Evolutionary conservation across 1,284 basidiomycete species (phyloP).

Genomic region (Waitea zeae): DNA sequence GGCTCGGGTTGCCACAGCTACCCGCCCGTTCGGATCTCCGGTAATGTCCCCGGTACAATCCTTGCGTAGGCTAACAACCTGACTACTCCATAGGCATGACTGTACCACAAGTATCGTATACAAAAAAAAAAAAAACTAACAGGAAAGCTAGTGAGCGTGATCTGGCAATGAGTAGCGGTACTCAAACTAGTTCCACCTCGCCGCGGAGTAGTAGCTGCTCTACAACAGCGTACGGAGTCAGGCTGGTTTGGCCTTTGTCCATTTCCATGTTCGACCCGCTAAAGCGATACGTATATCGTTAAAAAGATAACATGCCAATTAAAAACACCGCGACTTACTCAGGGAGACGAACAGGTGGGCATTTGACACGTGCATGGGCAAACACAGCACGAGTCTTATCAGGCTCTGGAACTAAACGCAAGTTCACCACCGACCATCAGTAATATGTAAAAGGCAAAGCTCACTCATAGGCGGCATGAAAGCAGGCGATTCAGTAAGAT

Average conservation of each 20-base stretch:
- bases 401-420: slow-evolving; percentile 47
- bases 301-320: not conserved
- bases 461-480: slow-evolving; percentile 68
- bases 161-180: too few relatives aligned
- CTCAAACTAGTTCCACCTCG: slow-evolving; percentile 60
- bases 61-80: too few relatives aligned
- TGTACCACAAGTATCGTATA: too few relatives aligned
- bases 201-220: slow-evolving; percentile 51
- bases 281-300: too few relatives aligned
- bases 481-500: slow-evolving; percentile 52
- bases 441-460: slow-evolving; percentile 11
- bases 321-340: slow-evolving; percentile 38
- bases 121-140: too few relatives aligned
- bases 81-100: too few relatives aligned
- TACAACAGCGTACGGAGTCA: slow-evolving; percentile 53
- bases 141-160: too few relatives aligned
- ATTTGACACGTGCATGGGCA: slow-evolving; percentile 54
- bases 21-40: too few relatives aligned
- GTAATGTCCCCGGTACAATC: too few relatives aligned
- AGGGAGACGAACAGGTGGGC: slow-evolving; percentile 52
- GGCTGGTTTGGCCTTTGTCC: slow-evolving; percentile 50
- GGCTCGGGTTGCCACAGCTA: too few relatives aligned
- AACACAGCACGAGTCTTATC: slow-evolving; percentile 63
- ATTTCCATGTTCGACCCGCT: slow-evolving; percentile 49
- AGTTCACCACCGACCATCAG: slow-evolving; percentile 1